These are phyloP conservation scores for Dendrostoma leiphaemia DNA, from an alignment of 2,329 filamentous ascomycete genomes.

Conservation along the genomic window DNA sequence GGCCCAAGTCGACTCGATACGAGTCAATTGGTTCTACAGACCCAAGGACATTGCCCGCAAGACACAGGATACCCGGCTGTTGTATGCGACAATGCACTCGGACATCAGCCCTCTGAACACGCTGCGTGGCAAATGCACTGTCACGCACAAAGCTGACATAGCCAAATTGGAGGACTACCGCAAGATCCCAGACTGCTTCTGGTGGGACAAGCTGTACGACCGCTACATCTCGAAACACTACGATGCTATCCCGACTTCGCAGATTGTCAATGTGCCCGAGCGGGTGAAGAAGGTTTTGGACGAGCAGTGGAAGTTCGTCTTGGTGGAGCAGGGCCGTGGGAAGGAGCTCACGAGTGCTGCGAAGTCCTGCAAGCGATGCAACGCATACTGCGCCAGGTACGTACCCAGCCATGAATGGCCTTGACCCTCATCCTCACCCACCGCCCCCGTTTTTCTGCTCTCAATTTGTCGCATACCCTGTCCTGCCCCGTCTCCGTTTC, in stretches of 20 bases:
- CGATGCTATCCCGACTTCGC: slow-evolving; percentile 87
- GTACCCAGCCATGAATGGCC: slow-evolving; percentile 30
- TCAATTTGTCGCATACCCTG: slow-evolving; percentile 6
- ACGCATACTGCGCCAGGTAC: slow-evolving; percentile 86
- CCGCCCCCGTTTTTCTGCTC: slow-evolving; percentile 17
- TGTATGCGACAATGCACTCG: slow-evolving; percentile 98
- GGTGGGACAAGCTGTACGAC: slow-evolving; percentile 97
- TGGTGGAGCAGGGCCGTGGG: slow-evolving; percentile 88
- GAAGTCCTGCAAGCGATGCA: slow-evolving; percentile 93
- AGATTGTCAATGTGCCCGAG: slow-evolving; percentile 93
- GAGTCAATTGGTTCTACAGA: slow-evolving; percentile 99
- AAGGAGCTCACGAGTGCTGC: slow-evolving; percentile 96
- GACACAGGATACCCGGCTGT: slow-evolving; percentile 82
- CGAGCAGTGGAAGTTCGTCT: slow-evolving; percentile 93
- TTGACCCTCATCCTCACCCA: slow-evolving; percentile 13
- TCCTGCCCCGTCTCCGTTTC: slow-evolving; percentile 2
- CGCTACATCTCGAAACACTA: slow-evolving; percentile 98
- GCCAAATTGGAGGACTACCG: slow-evolving; percentile 52
- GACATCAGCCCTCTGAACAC: slow-evolving; percentile 92
- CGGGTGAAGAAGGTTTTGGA: slow-evolving; percentile 95
- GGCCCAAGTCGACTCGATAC: slow-evolving; percentile 77
- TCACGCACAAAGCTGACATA: slow-evolving; percentile 86
- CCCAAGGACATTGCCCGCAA: slow-evolving; percentile 94
- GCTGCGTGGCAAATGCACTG: slow-evolving; percentile 88
- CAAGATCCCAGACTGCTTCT: slow-evolving; percentile 83